These are phyloP conservation scores for Phylloporus scabripes DNA, from an alignment of 768 basidiomycete genomes.

Conservation along the genomic window DNA sequence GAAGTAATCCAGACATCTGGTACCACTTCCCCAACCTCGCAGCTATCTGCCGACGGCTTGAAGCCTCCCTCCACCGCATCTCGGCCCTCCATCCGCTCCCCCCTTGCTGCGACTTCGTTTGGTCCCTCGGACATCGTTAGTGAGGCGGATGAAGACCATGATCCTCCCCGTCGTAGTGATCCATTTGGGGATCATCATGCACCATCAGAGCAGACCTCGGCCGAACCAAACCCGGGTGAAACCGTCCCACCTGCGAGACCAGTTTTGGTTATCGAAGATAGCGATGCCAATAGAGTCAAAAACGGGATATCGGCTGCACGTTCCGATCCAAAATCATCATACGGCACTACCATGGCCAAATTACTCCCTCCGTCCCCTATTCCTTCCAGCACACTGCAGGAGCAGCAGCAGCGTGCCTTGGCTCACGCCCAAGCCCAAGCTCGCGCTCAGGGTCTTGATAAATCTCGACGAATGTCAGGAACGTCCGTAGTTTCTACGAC, in stretches of 20 bases:
- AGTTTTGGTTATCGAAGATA: conserved; percentile 53
- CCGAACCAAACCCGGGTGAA: conserved; percentile 34
- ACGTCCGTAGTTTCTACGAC: conserved; percentile 63
- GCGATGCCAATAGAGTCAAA: conserved; percentile 63
- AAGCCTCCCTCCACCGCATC: conserved; percentile 35
- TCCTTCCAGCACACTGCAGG: conserved; percentile 41
- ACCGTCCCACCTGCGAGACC: conserved; percentile 48
- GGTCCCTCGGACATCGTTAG: conserved; percentile 59
- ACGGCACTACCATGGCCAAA: conserved; percentile 60
- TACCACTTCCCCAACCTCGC: conserved; percentile 25
- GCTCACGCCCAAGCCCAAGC: conserved; percentile 57
- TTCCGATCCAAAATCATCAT: conserved; percentile 39
- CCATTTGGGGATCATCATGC: conserved; percentile 62
- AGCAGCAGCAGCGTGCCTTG: conserved; percentile 63
- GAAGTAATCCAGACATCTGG: conserved; percentile 66
- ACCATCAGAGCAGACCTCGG: conserved; percentile 18
- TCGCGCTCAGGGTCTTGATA: conserved; percentile 47
- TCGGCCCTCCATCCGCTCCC: conserved; percentile 53
- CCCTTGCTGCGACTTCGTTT: conserved; percentile 66
- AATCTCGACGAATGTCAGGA: conserved; percentile 49
- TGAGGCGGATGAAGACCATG: conserved; percentile 38
- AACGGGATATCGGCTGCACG: conserved; percentile 42
- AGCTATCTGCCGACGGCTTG: conserved; percentile 33
- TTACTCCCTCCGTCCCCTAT: conserved; percentile 45
- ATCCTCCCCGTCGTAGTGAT: conserved; percentile 31